Evolutionary conservation across 2,329 filamentous ascomycete genomes (phyloP).

Genomic region (Fonsecaea erecta): DNA sequence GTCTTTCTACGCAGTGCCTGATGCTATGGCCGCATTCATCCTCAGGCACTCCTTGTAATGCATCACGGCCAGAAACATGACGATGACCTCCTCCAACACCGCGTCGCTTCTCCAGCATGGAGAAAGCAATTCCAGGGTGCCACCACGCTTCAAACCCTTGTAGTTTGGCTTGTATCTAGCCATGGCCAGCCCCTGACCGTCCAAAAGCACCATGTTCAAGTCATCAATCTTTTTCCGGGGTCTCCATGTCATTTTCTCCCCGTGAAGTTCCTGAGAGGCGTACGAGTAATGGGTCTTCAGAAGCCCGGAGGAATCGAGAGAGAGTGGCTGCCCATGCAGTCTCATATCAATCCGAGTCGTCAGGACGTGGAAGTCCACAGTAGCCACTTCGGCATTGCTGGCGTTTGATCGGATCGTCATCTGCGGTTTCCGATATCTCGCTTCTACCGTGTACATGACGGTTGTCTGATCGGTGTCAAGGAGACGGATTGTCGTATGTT

Average conservation of each 20-base stretch:
- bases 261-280: slow-evolving; percentile 1
- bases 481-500: slow-evolving; percentile 8
- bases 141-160: slow-evolving; percentile 8
- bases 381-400: slow-evolving; percentile 1
- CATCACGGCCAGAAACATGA: slow-evolving; percentile 2
- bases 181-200: slow-evolving; percentile 6
- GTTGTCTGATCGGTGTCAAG: background rate
- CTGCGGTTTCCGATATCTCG: slow-evolving; percentile 8
- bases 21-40: background rate
- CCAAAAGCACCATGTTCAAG: slow-evolving; percentile 17
- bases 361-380: background rate
- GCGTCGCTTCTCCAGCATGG: slow-evolving; percentile 4
- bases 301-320: background rate
- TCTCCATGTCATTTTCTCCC: slow-evolving; percentile 15
- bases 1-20: background rate
- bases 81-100: slow-evolving; percentile 5
- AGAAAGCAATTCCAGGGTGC: slow-evolving; percentile 12
- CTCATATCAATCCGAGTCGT: slow-evolving; percentile 6
- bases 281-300: slow-evolving; percentile 5
- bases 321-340: background rate
- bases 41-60: slow-evolving; percentile 13
- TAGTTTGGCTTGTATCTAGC: slow-evolving; percentile 20
- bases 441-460: slow-evolving; percentile 3
- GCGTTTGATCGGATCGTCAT: slow-evolving; percentile 1
- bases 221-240: slow-evolving; percentile 15